Conservation (phyloP, 306 rosid genomes). For the Sophora flavescens region DNA sequence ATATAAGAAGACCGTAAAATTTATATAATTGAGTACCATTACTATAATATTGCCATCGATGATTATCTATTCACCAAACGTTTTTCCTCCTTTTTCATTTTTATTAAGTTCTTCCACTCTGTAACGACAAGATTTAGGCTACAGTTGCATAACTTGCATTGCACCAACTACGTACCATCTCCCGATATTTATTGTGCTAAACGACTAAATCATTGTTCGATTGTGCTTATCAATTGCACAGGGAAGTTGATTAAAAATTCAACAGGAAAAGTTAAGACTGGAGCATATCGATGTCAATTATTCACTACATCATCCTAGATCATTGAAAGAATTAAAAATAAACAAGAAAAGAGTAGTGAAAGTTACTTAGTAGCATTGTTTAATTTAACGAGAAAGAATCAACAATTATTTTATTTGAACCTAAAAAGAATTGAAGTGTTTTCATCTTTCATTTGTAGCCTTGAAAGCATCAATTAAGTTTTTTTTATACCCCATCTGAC, state of each 20-base stretch:
- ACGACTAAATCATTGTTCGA: not conserved
- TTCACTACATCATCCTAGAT: not conserved
- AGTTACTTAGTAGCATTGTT: conserved; percentile 18
- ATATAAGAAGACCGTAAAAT: too few species aligned
- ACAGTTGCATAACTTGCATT: too few species aligned
- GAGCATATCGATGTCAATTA: conserved; percentile 32
- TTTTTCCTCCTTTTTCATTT: too few species aligned
- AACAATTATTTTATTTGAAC: conserved; percentile 25
- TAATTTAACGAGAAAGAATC: conserved; percentile 21
- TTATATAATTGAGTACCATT: too few species aligned
- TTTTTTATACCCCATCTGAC: conserved; percentile 3
- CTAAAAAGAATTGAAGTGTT: not conserved
- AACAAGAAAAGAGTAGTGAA: not conserved
- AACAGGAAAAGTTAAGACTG: not conserved
- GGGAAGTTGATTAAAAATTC: not conserved
- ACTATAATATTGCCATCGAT: too few species aligned
- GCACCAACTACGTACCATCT: not conserved
- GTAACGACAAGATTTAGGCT: too few species aligned
- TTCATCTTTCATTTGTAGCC: not conserved
- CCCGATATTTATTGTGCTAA: not conserved
- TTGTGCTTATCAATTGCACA: not conserved
- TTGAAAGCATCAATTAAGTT: conserved; percentile 21
- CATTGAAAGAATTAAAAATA: not conserved
- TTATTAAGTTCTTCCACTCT: too few species aligned
- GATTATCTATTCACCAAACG: too few species aligned